Evolutionary conservation across 257 asterid genomes (phyloP).

Genomic region (Rubia yunnanensis): DNA sequence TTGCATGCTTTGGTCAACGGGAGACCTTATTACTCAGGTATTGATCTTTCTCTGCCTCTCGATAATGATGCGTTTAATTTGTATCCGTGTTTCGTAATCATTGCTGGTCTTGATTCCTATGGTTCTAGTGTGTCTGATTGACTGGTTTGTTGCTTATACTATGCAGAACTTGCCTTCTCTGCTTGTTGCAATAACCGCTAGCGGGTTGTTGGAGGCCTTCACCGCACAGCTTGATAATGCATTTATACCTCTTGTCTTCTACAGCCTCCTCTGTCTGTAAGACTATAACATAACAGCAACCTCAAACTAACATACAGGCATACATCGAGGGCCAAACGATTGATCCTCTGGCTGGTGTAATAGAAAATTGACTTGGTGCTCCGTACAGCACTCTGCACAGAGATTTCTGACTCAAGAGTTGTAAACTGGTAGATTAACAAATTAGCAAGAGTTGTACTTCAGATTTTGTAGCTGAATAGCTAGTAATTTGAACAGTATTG

Average conservation of each 20-base stretch:
- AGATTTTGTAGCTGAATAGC: not conserved
- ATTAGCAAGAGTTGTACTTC: not conserved
- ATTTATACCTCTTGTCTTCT: conserved; percentile 91
- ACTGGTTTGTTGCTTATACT: not conserved
- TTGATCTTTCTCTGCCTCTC: conserved; percentile 25
- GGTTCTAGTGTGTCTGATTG: conserved; percentile 2
- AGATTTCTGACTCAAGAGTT: conserved; percentile 17
- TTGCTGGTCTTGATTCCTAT: not conserved
- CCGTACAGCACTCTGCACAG: conserved; percentile 20
- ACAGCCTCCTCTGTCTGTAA: conserved; percentile 82
- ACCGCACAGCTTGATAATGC: conserved; percentile 97
- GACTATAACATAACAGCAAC: not conserved
- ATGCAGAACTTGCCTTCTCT: conserved; percentile 86
- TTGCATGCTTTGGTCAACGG: conserved; percentile 70
- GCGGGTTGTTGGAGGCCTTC: conserved; percentile 90
- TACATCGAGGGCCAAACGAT: not conserved
- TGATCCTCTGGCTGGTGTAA: not conserved
- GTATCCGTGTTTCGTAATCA: not conserved
- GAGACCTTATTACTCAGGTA: conserved; percentile 72
- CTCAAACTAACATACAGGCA: not conserved
- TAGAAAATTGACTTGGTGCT: not conserved
- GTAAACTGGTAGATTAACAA: conserved; percentile 8
- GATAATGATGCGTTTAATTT: not conserved
- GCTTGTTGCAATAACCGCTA: conserved; percentile 62
- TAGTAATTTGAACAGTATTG: conserved; percentile 5